phyloP scores from a whole-genome alignment of 805 yeast genomes.

The Wickerhamiella hasegawae region DNA sequence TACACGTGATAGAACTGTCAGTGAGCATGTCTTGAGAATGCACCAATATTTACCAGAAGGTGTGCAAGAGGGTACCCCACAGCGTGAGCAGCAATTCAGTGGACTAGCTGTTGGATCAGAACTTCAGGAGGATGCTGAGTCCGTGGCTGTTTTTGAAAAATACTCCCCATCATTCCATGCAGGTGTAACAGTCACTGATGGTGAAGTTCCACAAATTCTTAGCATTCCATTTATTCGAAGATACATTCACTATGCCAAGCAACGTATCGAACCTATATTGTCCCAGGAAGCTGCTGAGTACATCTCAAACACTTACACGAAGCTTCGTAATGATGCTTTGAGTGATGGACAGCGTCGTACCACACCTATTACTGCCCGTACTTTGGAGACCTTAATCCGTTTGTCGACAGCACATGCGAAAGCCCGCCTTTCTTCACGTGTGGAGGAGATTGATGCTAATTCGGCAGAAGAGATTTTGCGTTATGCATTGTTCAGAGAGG shows the following conservation, averaged over 20 bases:
- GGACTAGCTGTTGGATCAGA: constrained; percentile 65
- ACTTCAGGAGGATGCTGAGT: constrained; percentile 30
- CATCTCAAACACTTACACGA: constrained; percentile 67
- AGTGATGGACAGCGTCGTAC: constrained; percentile 36
- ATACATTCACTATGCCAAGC: constrained; percentile 87
- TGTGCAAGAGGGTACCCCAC: constrained; percentile 81
- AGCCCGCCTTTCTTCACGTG: constrained; percentile 64
- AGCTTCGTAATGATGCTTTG: constrained; percentile 59
- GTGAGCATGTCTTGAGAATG: constrained; percentile 90
- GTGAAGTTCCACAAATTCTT: constrained; percentile 33
- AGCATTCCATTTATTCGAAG: constrained; percentile 78
- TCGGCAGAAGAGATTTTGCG: constrained; percentile 76
- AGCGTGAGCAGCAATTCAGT: constrained; percentile 56
- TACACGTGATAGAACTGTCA: constrained; percentile 64
- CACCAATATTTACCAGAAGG: constrained; percentile 84
- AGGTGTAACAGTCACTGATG: constrained; percentile 38
- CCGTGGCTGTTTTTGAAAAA: constrained; percentile 52
- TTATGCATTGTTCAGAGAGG: constrained; percentile 74
- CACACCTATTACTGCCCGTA: constrained; percentile 96
- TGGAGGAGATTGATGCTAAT: constrained; percentile 62
- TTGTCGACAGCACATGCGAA: constrained; percentile 93
- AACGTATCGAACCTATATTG: constrained; percentile 66
- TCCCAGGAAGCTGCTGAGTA: constrained; percentile 62
- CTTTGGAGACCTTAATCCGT: constrained; percentile 89
- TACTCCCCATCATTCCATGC: constrained; percentile 70